These are phyloP conservation scores for Suillus clintonianus DNA, from an alignment of 768 basidiomycete genomes.

Conservation along the genomic window DNA sequence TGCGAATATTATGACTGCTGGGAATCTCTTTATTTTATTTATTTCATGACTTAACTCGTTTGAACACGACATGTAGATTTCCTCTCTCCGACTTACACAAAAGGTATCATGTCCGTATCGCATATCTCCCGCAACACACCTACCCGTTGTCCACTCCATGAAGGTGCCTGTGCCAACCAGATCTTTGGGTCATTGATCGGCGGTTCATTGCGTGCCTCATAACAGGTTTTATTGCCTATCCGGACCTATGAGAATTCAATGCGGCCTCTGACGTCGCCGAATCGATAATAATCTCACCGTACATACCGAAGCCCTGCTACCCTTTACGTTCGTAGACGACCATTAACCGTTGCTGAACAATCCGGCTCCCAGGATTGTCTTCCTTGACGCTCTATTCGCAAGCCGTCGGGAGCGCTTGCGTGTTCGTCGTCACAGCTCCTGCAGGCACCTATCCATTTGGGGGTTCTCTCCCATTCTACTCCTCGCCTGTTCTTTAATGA, in stretches of 20 bases:
- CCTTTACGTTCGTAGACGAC: not conserved
- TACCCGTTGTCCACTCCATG: not conserved
- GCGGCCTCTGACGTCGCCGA: not conserved
- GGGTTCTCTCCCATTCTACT: not conserved
- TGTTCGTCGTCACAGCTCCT: not conserved
- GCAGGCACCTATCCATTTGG: not conserved
- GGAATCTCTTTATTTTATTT: constrained; percentile 16
- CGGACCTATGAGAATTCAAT: not conserved
- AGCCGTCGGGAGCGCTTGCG: not conserved
- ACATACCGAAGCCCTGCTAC: not conserved
- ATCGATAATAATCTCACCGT: not conserved
- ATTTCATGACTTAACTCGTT: constrained; percentile 7
- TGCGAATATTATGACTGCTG: constrained; percentile 22
- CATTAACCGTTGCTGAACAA: not conserved
- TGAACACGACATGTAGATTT: constrained; percentile 10
- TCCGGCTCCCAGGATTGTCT: not conserved
- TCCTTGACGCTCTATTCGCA: not conserved
- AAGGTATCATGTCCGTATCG: constrained; percentile 10
- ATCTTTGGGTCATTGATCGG: not conserved
- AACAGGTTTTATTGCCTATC: not conserved
- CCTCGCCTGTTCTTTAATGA: not conserved
- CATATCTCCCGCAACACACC: constrained; percentile 20
- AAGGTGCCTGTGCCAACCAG: constrained; percentile 7
- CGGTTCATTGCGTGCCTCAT: constrained; percentile 7
- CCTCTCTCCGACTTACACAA: constrained; percentile 7